These are phyloP conservation scores for Sporodiniella umbellata DNA, from an alignment of 371 early-diverging fungal species.

Conservation along the genomic window DNA sequence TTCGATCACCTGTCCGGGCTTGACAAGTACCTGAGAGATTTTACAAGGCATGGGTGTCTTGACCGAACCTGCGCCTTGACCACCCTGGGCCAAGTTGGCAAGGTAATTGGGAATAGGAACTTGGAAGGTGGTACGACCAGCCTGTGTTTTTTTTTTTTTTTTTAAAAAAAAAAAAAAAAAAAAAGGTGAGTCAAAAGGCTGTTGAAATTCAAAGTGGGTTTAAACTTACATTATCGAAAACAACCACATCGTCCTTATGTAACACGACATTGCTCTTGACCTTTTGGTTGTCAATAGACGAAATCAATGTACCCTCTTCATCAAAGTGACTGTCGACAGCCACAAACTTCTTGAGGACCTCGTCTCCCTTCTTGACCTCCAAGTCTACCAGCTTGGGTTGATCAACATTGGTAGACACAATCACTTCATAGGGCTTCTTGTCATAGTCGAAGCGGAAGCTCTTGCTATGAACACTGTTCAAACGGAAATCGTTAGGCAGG, in stretches of 20 bases:
- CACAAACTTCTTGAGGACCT: conserved; percentile 24
- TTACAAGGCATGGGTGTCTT: conserved; percentile 96
- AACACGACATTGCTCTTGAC: conserved; percentile 60
- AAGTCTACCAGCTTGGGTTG: conserved; percentile 28
- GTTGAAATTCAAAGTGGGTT: neutral
- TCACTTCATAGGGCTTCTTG: conserved; percentile 27
- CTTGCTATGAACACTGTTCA: conserved; percentile 50
- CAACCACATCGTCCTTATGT: conserved; percentile 58
- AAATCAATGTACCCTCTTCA: conserved; percentile 45
- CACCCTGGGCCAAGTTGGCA: conserved; percentile 35
- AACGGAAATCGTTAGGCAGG: conserved; percentile 49
- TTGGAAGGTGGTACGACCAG: conserved; percentile 56
- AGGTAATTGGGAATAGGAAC: conserved; percentile 62
- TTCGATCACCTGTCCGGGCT: conserved; percentile 79
- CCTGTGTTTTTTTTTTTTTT: too few species aligned
- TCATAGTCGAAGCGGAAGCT: conserved; percentile 28
- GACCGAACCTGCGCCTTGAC: conserved; percentile 66
- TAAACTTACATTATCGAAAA: conserved; percentile 67
- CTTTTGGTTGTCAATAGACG: conserved; percentile 57
- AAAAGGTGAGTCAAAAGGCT: neutral
- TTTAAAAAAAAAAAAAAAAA: too few species aligned
- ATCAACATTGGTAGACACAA: conserved; percentile 14
- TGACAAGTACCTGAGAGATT: conserved; percentile 82
- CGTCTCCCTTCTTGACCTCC: conserved; percentile 20
- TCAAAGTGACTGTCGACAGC: conserved; percentile 30